Conservation (phyloP, 1,139 yeast species). For the Candida sojae region DNA sequence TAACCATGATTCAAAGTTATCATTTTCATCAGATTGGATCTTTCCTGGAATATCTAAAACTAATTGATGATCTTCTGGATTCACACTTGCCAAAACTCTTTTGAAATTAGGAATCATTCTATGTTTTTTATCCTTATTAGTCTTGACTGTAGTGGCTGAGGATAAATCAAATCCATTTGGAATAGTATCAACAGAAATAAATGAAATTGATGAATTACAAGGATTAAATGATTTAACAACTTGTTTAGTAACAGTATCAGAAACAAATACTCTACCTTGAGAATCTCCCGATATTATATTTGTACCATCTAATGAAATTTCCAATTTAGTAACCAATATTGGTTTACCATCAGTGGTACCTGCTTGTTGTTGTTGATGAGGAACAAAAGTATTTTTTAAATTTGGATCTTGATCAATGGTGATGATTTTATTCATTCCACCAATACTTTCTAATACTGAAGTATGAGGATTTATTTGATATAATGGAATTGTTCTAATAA, state of each 20-base stretch:
- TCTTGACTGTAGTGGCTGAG: background rate
- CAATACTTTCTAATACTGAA: conserved; percentile 52
- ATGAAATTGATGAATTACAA: conserved; percentile 41
- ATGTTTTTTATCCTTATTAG: conserved; percentile 38
- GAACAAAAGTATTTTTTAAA: conserved; percentile 54
- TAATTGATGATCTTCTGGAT: conserved; percentile 52
- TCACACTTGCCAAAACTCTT: conserved; percentile 51
- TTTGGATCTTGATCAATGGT: conserved; percentile 55
- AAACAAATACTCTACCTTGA: conserved; percentile 63
- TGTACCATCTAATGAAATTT: conserved; percentile 76
- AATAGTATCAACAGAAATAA: conserved; percentile 21
- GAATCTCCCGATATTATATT: conserved; percentile 72
- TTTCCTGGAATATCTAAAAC: conserved; percentile 41
- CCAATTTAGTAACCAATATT: conserved; percentile 49
- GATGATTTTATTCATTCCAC: conserved; percentile 56
- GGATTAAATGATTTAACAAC: conserved; percentile 66
- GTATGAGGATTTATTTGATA: conserved; percentile 48
- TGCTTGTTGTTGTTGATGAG: conserved; percentile 43
- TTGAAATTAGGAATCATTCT: conserved; percentile 57
- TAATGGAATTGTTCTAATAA: conserved; percentile 57
- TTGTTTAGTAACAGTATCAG: conserved; percentile 80
- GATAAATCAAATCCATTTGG: conserved; percentile 15
- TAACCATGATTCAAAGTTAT: conserved; percentile 43
- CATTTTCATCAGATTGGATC: conserved; percentile 3
- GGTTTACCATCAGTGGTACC: conserved; percentile 10